phyloP scores from a whole-genome alignment of 1,284 basidiomycete genomes.

The Anthracocystis setariae region DNA sequence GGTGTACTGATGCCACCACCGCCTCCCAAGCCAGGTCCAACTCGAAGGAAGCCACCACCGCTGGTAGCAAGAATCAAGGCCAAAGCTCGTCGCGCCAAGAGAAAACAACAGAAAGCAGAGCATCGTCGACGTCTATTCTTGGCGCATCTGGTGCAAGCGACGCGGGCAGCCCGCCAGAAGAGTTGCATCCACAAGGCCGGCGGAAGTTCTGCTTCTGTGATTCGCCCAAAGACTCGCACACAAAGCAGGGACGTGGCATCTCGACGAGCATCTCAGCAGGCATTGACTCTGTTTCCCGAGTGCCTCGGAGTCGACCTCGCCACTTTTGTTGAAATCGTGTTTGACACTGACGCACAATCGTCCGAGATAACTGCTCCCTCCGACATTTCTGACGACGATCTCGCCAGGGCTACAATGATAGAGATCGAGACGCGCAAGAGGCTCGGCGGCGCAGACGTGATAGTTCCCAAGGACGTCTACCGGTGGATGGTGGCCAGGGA shows the following conservation, averaged over 20 bases:
- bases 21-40: constrained; percentile 21
- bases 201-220: not conserved
- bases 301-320: constrained; percentile 17
- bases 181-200: not conserved
- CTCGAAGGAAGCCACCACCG: constrained; percentile 24
- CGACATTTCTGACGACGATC: constrained; percentile 32
- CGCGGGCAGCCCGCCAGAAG: constrained; percentile 14
- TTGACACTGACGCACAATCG: constrained; percentile 41
- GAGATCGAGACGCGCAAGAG: constrained; percentile 26
- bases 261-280: constrained; percentile 5
- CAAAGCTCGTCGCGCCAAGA: constrained; percentile 30
- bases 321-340: constrained; percentile 26
- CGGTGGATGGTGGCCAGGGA: constrained; percentile 42
- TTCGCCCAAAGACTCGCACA: not conserved
- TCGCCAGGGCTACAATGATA: constrained; percentile 10
- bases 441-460: constrained; percentile 17
- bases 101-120: constrained; percentile 39
- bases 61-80: constrained; percentile 24
- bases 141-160: constrained; percentile 22
- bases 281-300: constrained; percentile 19
- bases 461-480: constrained; percentile 27
- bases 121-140: constrained; percentile 33
- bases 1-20: constrained; percentile 22
- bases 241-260: not conserved
- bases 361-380: constrained; percentile 36